Conservation (phyloP, 768 basidiomycete species). For the Trametes meyenii region DNA sequence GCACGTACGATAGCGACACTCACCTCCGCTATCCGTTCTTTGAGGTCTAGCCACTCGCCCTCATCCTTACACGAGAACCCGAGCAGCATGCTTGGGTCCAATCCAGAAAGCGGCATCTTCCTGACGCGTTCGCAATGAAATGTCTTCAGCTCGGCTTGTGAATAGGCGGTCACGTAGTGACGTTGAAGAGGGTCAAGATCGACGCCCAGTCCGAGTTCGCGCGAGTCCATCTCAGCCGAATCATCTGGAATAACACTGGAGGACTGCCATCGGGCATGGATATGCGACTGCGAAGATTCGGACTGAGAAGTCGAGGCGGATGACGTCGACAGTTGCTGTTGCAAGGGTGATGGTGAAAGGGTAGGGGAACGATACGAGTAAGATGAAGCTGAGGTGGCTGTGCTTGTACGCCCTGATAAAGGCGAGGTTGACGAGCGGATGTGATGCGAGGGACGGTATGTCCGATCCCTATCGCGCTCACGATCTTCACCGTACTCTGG, state of each 20-base stretch:
- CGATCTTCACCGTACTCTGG: constrained; percentile 30
- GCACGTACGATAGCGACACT: constrained; percentile 30
- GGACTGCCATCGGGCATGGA: constrained; percentile 37
- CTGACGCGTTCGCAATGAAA: constrained; percentile 97
- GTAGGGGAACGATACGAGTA: constrained; percentile 59
- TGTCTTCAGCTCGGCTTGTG: constrained; percentile 71
- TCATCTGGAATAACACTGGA: constrained; percentile 29
- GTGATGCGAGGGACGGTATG: constrained; percentile 27
- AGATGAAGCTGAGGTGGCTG: constrained; percentile 31
- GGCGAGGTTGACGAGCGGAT: constrained; percentile 33
- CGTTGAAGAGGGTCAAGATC: constrained; percentile 52
- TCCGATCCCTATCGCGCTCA: constrained; percentile 25
- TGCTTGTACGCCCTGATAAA: constrained; percentile 30
- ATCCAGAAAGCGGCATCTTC: constrained; percentile 88
- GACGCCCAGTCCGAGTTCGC: constrained; percentile 40
- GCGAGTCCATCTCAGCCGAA: constrained; percentile 39
- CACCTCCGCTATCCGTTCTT: constrained; percentile 72
- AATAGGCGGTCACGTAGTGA: constrained; percentile 77
- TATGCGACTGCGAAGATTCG: constrained; percentile 34
- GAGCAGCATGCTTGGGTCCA: constrained; percentile 97
- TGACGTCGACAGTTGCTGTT: constrained; percentile 59
- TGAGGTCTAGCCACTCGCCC: constrained; percentile 84
- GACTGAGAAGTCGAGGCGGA: constrained; percentile 39
- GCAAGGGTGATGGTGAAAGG: constrained; percentile 64
- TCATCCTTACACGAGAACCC: constrained; percentile 88